These are phyloP conservation scores for Paramyrothecium sp. DNA, from an alignment of 2,329 filamentous ascomycete species.

Conservation along the genomic window DNA sequence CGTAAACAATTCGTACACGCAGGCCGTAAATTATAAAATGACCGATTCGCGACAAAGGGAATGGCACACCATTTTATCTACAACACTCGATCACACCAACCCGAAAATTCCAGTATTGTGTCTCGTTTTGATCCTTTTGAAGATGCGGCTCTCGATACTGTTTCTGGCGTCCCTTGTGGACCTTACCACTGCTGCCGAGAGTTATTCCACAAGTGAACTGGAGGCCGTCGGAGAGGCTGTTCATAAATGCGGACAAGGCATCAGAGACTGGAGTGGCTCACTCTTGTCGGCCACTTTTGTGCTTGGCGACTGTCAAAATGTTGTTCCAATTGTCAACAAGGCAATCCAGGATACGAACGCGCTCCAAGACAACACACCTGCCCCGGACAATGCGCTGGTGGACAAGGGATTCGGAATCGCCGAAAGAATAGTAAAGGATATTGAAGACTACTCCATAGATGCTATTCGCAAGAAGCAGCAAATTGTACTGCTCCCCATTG, in stretches of 20 bases:
- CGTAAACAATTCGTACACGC: too few species aligned
- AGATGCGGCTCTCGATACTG: not conserved
- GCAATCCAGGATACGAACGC: not conserved
- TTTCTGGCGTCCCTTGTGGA: not conserved
- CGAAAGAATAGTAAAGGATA: not conserved
- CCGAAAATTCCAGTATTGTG: too few species aligned
- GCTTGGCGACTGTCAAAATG: not conserved
- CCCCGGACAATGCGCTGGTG: not conserved
- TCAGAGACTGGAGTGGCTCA: not conserved
- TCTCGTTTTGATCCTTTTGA: not conserved
- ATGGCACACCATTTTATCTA: too few species aligned
- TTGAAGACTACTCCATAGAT: not conserved
- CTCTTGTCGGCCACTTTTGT: not conserved
- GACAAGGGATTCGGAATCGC: not conserved
- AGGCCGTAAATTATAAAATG: too few species aligned
- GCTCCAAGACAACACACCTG: not conserved
- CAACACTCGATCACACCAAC: too few species aligned
- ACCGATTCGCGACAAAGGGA: too few species aligned
- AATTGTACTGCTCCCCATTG: not conserved
- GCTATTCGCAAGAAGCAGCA: not conserved
- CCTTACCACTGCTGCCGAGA: not conserved
- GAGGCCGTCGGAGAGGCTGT: not conserved
- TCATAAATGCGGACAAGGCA: not conserved
- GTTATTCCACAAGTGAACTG: not conserved
- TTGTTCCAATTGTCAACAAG: not conserved